Conservation (phyloP, 495 filamentous ascomycete genomes). For the Podospora bellae-mahoneyi region DNA sequence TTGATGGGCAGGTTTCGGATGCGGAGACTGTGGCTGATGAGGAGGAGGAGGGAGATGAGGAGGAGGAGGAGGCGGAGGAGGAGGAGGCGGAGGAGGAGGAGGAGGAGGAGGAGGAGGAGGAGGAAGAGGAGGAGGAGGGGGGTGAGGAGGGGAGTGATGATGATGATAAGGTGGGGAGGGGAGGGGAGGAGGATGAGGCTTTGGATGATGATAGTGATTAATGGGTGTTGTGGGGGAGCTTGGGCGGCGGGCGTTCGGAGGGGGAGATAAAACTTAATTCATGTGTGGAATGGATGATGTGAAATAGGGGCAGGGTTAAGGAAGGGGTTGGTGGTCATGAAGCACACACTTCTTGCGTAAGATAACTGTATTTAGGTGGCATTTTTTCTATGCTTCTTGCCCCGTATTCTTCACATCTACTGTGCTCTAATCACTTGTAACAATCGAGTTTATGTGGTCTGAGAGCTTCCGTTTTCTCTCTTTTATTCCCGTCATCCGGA, state of each 20-base stretch:
- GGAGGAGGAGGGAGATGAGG: conserved; percentile 53
- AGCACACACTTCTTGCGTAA: not conserved
- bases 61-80: conserved; percentile 53
- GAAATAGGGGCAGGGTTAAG: not conserved
- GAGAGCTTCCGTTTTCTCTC: no score
- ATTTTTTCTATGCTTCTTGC: not conserved
- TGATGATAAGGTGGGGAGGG: conserved; percentile 42
- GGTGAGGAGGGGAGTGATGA: conserved; percentile 22
- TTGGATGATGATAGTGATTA: conserved; percentile 60
- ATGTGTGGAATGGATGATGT: not conserved
- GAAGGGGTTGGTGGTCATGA: not conserved
- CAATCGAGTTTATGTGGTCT: no score
- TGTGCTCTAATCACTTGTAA: no score
- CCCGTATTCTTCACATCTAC: not conserved
- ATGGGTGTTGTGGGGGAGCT: not conserved
- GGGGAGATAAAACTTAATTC: not conserved
- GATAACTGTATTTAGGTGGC: not conserved
- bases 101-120: conserved; percentile 45
- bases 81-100: conserved; percentile 46
- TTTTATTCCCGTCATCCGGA: no score
- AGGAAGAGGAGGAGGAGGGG: conserved; percentile 42
- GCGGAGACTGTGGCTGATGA: conserved; percentile 53
- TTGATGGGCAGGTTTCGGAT: conserved; percentile 43
- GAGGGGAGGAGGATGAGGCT: conserved; percentile 59
- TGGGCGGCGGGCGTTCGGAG: not conserved